Evolutionary conservation across 2,329 filamentous ascomycete species (phyloP).

Genomic region (Colletotrichum sp.): DNA sequence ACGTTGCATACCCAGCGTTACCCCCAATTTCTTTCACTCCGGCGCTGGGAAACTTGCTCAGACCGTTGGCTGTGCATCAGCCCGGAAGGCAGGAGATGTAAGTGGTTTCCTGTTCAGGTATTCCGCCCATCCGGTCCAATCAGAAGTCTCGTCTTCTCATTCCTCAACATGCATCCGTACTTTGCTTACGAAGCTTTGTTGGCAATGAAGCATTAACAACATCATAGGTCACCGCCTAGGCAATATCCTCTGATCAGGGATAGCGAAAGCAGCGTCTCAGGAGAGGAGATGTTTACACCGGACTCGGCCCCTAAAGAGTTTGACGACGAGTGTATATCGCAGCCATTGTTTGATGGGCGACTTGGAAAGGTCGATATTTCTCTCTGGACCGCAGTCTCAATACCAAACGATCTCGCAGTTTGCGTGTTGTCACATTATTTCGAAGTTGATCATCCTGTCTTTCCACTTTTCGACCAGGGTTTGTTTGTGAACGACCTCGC

Average conservation of each 20-base stretch:
- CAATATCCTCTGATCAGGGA: neutral
- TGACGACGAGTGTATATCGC: neutral
- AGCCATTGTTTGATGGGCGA: neutral
- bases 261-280: neutral
- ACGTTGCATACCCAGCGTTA: neutral
- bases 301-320: neutral
- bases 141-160: accelerated
- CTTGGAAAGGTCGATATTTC: neutral
- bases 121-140: accelerated
- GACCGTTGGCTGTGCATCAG: neutral
- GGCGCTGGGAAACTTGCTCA: neutral
- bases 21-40: neutral
- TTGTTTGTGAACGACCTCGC: neutral
- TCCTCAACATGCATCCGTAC: accelerated
- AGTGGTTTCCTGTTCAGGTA: accelerated
- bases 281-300: neutral
- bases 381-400: neutral
- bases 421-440: neutral
- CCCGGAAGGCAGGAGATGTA: neutral
- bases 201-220: neutral
- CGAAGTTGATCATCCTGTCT: neutral
- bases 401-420: neutral
- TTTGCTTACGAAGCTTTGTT: neutral
- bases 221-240: accelerated
- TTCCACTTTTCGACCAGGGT: constrained; percentile 6